These are phyloP conservation scores for Beauveria australis DNA, from an alignment of 2,329 filamentous ascomycete species.

Conservation along the genomic window DNA sequence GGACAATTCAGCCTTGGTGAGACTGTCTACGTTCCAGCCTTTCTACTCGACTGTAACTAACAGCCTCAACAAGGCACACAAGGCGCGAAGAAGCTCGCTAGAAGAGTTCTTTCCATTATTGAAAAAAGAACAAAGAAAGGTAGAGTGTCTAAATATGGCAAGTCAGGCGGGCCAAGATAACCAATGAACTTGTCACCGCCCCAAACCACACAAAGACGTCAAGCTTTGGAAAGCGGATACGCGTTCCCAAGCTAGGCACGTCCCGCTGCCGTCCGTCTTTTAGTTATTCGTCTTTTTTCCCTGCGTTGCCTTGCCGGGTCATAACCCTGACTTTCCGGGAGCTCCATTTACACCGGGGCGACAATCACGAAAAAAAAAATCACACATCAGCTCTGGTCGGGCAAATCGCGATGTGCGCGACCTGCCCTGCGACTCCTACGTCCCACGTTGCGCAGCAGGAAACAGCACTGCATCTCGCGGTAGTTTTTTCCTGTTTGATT, in stretches of 20 bases:
- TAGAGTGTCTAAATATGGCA: too few species aligned
- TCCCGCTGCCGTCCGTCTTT: not conserved
- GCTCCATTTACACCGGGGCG: not conserved
- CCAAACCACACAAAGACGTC: not conserved
- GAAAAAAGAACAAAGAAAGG: too few species aligned
- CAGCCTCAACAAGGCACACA: too few species aligned
- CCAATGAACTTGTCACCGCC: constrained; percentile 1
- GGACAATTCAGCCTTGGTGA: not conserved
- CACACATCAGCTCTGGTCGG: not conserved
- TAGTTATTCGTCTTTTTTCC: not conserved
- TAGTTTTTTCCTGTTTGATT: not conserved
- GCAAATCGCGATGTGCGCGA: too few species aligned
- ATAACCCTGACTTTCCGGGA: not conserved
- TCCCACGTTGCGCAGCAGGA: not conserved
- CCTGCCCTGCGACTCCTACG: not conserved
- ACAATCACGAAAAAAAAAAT: not conserved
- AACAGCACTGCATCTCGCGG: not conserved
- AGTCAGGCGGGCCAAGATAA: constrained; percentile 1
- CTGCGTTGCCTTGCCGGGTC: not conserved
- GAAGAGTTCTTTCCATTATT: too few species aligned
- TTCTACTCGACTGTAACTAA: not conserved
- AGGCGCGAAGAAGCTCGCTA: too few species aligned
- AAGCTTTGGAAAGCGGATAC: constrained; percentile 6
- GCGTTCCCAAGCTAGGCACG: constrained; percentile 3
- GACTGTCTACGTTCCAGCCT: not conserved